Conservation (phyloP, 1,284 basidiomycete species). For the Austroboletus niveus region DNA sequence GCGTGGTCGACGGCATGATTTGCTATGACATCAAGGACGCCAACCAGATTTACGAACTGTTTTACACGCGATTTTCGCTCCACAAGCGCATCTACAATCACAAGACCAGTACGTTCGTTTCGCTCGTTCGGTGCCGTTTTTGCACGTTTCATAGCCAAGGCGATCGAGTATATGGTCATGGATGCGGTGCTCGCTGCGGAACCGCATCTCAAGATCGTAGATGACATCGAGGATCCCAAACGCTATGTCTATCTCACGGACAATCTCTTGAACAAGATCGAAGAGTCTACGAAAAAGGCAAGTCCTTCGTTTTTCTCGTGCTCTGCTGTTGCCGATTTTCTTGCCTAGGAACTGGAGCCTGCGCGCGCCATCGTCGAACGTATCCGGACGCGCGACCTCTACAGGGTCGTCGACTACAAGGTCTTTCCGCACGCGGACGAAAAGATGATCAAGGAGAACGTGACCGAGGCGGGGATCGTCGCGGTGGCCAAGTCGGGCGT, state of each 20-base stretch:
- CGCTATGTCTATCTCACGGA: constrained; percentile 67
- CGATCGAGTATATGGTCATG: constrained; percentile 78
- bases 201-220: constrained; percentile 55
- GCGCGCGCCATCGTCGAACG: constrained; percentile 60
- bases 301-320: constrained; percentile 1
- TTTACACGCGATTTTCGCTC: constrained; percentile 66
- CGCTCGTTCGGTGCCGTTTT: too few relatives aligned
- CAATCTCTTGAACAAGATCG: constrained; percentile 57
- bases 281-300: constrained; percentile 47
- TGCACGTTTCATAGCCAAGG: constrained; percentile 49
- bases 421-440: constrained; percentile 51
- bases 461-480: constrained; percentile 58
- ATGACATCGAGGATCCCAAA: constrained; percentile 53
- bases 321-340: too few relatives aligned
- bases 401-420: constrained; percentile 67
- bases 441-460: constrained; percentile 36
- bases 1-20: constrained; percentile 69
- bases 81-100: constrained; percentile 79
- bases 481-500: constrained; percentile 23
- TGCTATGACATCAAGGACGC: constrained; percentile 80
- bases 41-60: constrained; percentile 70
- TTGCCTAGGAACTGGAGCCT: constrained; percentile 51
- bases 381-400: constrained; percentile 61
- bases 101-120: constrained; percentile 60
- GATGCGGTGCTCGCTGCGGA: constrained; percentile 70